Evolutionary conservation across 2,329 filamentous ascomycete genomes (phyloP).

Genomic region (Diaporthe ilicicola): DNA sequence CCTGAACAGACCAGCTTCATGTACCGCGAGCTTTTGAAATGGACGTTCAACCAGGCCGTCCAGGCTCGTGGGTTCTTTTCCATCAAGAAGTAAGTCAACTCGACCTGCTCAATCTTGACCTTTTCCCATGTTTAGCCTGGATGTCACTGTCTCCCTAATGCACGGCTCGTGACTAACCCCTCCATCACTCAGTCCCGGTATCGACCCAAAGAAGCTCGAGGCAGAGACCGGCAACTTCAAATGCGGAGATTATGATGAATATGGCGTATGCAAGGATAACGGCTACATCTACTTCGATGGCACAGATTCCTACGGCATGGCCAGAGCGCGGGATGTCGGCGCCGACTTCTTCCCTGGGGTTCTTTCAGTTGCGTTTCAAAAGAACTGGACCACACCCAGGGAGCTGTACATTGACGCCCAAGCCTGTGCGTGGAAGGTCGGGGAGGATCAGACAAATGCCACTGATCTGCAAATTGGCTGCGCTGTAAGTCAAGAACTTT

Average conservation of each 20-base stretch:
- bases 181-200: not conserved
- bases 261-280: slow-evolving; percentile 5
- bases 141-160: not conserved
- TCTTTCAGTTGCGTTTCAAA: not conserved
- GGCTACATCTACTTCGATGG: slow-evolving; percentile 1
- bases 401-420: slow-evolving; percentile 1
- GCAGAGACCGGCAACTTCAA: not conserved
- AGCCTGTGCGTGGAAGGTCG: not conserved
- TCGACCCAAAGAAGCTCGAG: not conserved
- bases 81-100: slow-evolving; percentile 2
- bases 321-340: not conserved
- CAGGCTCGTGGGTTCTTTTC: slow-evolving; percentile 8
- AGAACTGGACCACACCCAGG: not conserved
- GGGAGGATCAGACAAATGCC: not conserved
- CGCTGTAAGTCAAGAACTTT: not conserved
- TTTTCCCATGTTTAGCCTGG: no score
- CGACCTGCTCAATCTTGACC: not conserved
- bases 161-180: accelerated
- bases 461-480: not conserved
- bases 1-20: slow-evolving; percentile 13
- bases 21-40: slow-evolving; percentile 12
- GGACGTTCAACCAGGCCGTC: slow-evolving; percentile 9
- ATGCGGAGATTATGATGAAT: not conserved
- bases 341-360: slow-evolving; percentile 13
- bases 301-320: slow-evolving; percentile 12